A percentile compares a stretch with the other conserved stretches of the same genome.
Evolutionary conservation across 2,329 filamentous ascomycete genomes (phyloP).

Genomic region (Emericellopsis cladophorae): DNA sequence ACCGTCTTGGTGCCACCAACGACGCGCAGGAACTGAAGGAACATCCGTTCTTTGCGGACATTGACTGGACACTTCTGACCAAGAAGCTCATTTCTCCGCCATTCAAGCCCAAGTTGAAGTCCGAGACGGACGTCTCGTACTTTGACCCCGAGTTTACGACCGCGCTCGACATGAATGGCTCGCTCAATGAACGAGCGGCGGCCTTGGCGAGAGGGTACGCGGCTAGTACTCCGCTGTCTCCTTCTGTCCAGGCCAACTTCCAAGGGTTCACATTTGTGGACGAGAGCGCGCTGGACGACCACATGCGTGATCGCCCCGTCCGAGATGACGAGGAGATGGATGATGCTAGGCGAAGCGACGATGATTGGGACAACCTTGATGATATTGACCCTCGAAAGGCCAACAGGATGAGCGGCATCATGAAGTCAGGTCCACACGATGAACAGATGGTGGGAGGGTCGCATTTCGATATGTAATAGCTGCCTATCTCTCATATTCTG

Average conservation of each 20-base stretch:
- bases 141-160: slow-evolving; percentile 99
- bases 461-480: slow-evolving; percentile 48
- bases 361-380: slow-evolving; percentile 46
- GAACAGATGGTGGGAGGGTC: slow-evolving; percentile 50
- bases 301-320: slow-evolving; percentile 46
- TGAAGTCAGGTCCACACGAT: slow-evolving; percentile 43
- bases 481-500: too few relatives aligned
- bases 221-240: slow-evolving; percentile 83
- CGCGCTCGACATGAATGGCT: slow-evolving; percentile 74
- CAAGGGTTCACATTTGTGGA: slow-evolving; percentile 99
- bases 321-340: slow-evolving; percentile 49
- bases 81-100: slow-evolving; percentile 92
- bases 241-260: slow-evolving; percentile 95
- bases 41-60: slow-evolving; percentile 87
- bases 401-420: slow-evolving; percentile 53
- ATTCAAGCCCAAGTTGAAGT: slow-evolving; percentile 96
- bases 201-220: slow-evolving; percentile 76
- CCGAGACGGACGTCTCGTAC: slow-evolving; percentile 91
- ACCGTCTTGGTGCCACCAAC: slow-evolving; percentile 78
- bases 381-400: slow-evolving; percentile 37
- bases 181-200: slow-evolving; percentile 81
- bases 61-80: slow-evolving; percentile 79
- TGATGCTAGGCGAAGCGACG: slow-evolving; percentile 29
- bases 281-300: slow-evolving; percentile 84
- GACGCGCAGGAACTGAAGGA: slow-evolving; percentile 91